Evolutionary conservation across 2,329 filamentous ascomycete species (phyloP).

Genomic region (Aspergillus candidus): DNA sequence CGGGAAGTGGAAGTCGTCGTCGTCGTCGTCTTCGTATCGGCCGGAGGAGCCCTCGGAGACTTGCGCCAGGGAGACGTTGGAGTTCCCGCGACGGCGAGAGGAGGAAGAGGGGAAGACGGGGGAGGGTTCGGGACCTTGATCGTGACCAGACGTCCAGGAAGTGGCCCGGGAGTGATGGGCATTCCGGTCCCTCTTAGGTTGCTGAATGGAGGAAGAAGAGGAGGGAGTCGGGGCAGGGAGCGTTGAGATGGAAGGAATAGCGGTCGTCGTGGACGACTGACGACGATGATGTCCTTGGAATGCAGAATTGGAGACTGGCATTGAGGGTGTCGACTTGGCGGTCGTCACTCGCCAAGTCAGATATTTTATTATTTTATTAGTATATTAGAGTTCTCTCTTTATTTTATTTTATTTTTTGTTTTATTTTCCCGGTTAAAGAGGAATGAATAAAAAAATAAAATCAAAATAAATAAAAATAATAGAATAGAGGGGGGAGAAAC

Average conservation of each 20-base stretch:
- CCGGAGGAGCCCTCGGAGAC: slow-evolving; percentile 26
- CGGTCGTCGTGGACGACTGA: slow-evolving; percentile 9
- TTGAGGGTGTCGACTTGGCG: slow-evolving; percentile 11
- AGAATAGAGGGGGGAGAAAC: not conserved
- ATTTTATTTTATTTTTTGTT: no score
- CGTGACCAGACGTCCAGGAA: slow-evolving; percentile 31
- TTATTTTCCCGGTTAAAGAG: no score
- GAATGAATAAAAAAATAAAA: not conserved
- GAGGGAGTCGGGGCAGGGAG: slow-evolving; percentile 18
- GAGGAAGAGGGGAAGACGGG: slow-evolving; percentile 12
- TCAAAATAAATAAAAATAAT: not conserved
- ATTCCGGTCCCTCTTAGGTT: slow-evolving; percentile 26
- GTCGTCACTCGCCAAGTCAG: no score
- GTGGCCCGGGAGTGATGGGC: slow-evolving; percentile 31
- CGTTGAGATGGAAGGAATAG: slow-evolving; percentile 3
- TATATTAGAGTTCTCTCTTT: no score
- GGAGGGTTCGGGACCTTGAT: slow-evolving; percentile 25
- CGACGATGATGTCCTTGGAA: slow-evolving; percentile 13
- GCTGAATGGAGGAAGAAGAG: slow-evolving; percentile 17
- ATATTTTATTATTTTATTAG: no score
- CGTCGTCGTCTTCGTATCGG: slow-evolving; percentile 17
- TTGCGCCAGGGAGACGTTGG: slow-evolving; percentile 27
- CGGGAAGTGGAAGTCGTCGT: slow-evolving; percentile 5
- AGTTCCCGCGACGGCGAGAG: slow-evolving; percentile 29
- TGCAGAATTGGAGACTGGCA: slow-evolving; percentile 11